Base-by-base conservation (phyloP, 139 green algal genomes). In the Nannochloris sp. region DNA sequence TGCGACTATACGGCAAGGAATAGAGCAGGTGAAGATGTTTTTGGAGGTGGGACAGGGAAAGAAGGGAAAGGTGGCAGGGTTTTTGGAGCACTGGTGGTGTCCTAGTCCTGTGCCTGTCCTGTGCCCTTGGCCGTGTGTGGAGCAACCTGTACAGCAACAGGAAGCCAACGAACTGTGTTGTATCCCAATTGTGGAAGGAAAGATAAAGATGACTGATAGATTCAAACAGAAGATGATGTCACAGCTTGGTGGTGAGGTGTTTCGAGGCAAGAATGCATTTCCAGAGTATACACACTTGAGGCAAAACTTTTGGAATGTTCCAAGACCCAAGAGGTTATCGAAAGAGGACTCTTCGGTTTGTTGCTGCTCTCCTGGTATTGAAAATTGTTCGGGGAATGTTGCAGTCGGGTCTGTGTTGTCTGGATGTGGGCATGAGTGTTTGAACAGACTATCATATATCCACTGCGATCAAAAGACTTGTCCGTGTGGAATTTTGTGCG, bases 381-480 rank as follows among this genome's bases (percentile, higher is more conserved):
- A 61, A 40, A 61, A 61, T 44, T 50, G 40, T 21, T 48, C 27
- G 25, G n/a, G 25, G 21, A 50, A 64, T 29, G 27, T 40, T 27
- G 23, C 16, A 21, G 23, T 48, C 11, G 57, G 34, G n/a, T 49
- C 27, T 27, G 29, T 36, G 18, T 25, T 37, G 44, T 18, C 19
- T n/a, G 84, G 79, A 50, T 92, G 85, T 50, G 53, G 66, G 1
- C 60, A 76, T 14, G 61, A 68, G 48, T 92, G 85, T 72, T 67
- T 89, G 23, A 92, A 89, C 64, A 60, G 79, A 21, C 53, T 84
- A 12, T 81, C 73, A 19, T 88, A 73, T 64, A 78, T 92, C 44
- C 80, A 83, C 50, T 95, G 88, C 61, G 88, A 95, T 67, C 60
- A 74, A 0, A 62, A 73, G 64, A 74, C 72, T 15, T 95, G 88